Evolutionary conservation across 164 flowering plant species (phyloP), one percentile per base, ranked within the genome.

Genomic region (Vitis rupestris): DNA sequence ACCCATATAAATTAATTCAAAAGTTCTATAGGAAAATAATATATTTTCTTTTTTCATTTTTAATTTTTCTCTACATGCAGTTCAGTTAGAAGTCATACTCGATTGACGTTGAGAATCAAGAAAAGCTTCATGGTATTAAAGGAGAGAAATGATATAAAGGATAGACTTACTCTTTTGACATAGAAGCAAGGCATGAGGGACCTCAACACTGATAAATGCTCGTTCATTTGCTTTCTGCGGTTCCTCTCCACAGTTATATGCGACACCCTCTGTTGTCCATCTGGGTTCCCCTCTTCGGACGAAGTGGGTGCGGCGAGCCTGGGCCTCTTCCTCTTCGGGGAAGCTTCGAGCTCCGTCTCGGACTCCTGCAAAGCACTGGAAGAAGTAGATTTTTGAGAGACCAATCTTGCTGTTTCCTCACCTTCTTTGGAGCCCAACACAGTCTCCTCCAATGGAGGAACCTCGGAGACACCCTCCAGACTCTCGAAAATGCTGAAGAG

Each of bases 161-260:
- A 31, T 23, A 37, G 9, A 13, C 69, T 56, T 83, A 92, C 98
- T 67, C 97, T 79, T 78, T 94, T 92, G 77, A 92, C 94, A 73
- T 94, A 92, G 82, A 92, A 94, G 78, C 87, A 82, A 81, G 99
- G 99, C 99, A 92, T 92, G 50, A 94, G 79, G 0, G 97, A 84
- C 13, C 99, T 84, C 53, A 94, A 76, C 16, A 92, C 90, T 0
- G 92, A 62, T 54, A 94, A 79, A 58, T 94, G 89, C 59, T 91
- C 94, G 61, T 94, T 94, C 99, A 94, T 92, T 69, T 92, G 99
- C 88, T 91, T 90, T 60, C 99, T 85, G 29, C 99, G 75, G 75
- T 94, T 90, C 17, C 99, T 74, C 79, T 94, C 99, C 69, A 94
- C 97, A 1, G 97, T 81, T 3, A 94, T 88, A 65, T 94, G 99